Conservation (phyloP, 2,329 filamentous ascomycete genomes). For the Neonectria neomacrospora region DNA sequence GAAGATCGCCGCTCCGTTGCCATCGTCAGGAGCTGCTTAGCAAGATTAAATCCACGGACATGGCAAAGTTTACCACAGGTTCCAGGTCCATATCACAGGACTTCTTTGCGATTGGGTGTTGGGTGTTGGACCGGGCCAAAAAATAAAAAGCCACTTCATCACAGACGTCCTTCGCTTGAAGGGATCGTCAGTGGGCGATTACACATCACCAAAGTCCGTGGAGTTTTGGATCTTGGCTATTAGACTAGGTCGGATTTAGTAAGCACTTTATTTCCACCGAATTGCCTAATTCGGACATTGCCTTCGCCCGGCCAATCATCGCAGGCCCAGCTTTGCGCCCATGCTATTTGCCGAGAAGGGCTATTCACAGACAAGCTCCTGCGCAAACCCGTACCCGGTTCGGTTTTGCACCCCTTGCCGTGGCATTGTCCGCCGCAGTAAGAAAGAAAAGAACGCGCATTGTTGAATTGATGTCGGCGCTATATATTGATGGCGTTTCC, state of each 20-base stretch:
- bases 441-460: no score
- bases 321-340: no score
- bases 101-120: background rate
- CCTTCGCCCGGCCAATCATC: background rate
- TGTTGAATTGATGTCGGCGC: no score
- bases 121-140: background rate
- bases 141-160: background rate
- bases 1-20: background rate
- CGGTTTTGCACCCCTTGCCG: no score
- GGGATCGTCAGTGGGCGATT: conserved; percentile 1
- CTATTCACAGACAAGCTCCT: no score
- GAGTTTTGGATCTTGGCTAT: conserved; percentile 1
- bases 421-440: no score
- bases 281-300: background rate
- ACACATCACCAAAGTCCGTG: conserved; percentile 19
- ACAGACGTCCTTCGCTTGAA: background rate
- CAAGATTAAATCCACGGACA: background rate
- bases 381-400: no score
- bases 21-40: background rate
- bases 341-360: no score
- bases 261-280: conserved; percentile 11
- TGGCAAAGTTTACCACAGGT: background rate
- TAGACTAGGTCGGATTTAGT: conserved; percentile 2
- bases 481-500: no score
- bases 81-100: no score